Conservation (phyloP, 2,329 filamentous ascomycete genomes). For the Shiraia bambusicola region DNA sequence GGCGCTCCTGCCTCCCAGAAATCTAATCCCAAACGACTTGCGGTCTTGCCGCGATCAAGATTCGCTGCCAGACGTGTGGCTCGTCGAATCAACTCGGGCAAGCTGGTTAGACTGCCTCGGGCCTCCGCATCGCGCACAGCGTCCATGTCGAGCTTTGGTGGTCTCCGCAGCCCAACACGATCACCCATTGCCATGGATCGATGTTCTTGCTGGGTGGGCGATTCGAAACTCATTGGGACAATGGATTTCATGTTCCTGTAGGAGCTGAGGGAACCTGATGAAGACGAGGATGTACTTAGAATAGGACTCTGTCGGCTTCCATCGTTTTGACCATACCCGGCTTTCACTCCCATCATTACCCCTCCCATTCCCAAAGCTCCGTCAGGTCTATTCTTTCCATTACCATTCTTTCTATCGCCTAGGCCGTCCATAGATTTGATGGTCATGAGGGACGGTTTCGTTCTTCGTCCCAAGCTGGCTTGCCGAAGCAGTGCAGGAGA, state of each 20-base stretch:
- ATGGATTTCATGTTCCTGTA: slow-evolving; percentile 17
- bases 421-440: slow-evolving; percentile 48
- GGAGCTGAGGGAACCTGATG: slow-evolving; percentile 39
- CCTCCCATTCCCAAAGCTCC: slow-evolving; percentile 28
- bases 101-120: slow-evolving; percentile 84
- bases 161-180: slow-evolving; percentile 51
- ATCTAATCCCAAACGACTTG: slow-evolving; percentile 58
- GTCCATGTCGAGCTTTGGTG: slow-evolving; percentile 78
- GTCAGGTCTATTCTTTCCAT: slow-evolving; percentile 21
- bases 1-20: slow-evolving; percentile 47
- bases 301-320: slow-evolving; percentile 35
- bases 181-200: slow-evolving; percentile 41
- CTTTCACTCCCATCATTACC: slow-evolving; percentile 28
- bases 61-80: slow-evolving; percentile 85
- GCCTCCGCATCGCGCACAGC: slow-evolving; percentile 79
- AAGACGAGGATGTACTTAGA: slow-evolving; percentile 37
- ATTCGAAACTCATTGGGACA: slow-evolving; percentile 17
- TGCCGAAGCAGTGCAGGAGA: slow-evolving; percentile 42
- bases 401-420: slow-evolving; percentile 20
- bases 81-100: slow-evolving; percentile 85
- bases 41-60: slow-evolving; percentile 77
- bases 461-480: slow-evolving; percentile 52
- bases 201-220: slow-evolving; percentile 33
- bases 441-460: slow-evolving; percentile 51
- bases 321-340: slow-evolving; percentile 26